Base-by-base conservation (phyloP, 169 alveolate species). In the Plasmodium knowlesi region DNA sequence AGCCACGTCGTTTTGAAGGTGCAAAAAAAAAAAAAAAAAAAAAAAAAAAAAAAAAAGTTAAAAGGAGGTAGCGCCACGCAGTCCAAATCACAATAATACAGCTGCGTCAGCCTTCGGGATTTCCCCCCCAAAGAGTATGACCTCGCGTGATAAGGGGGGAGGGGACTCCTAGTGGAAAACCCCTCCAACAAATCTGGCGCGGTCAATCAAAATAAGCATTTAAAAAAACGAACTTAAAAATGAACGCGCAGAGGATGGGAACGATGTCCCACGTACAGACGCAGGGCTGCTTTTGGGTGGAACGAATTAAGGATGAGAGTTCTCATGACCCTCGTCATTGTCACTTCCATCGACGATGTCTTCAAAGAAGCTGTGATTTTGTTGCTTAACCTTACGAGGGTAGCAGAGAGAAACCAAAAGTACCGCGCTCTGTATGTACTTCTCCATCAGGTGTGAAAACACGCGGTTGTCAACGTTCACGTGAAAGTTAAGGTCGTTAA, bases 371-470 rank as follows among this genome's bases (percentile, higher is more conserved):
- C 41, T 43, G 16, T 78, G 74, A 71, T 30, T 73, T 10, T 34
- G 16, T 9, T 57, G 25, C 67, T 82, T 32, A 1, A 92, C 73
- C 85, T 92, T 71, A 30, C 76, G 32, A 32, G 93, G 93, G 37
- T 72, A 54, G 61, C 93, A 86, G n/a, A 53, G 92, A 1, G 92
- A 83, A 28, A 92, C 72, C 78, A 70, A 50, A 5, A 83, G 73
- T 25, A 88, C 73, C 10, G 94, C 72, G 10, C 43, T 88, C 54
- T 88, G 94, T 16, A 88, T 88, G 50, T 78, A 78, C 46, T 76
- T 88, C 22, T 88, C 46, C 94, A 88, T 88, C 16, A 39, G 43
- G 53, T 79, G 80, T 22, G 70, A 72, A 88, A 88, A 88, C 32
- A 88, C 71, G 6, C 53, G 37, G 50, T 88, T 88, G 71, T 88